phyloP scores from a whole-genome alignment of 805 yeast genomes.

The Ogataea corticis region DNA sequence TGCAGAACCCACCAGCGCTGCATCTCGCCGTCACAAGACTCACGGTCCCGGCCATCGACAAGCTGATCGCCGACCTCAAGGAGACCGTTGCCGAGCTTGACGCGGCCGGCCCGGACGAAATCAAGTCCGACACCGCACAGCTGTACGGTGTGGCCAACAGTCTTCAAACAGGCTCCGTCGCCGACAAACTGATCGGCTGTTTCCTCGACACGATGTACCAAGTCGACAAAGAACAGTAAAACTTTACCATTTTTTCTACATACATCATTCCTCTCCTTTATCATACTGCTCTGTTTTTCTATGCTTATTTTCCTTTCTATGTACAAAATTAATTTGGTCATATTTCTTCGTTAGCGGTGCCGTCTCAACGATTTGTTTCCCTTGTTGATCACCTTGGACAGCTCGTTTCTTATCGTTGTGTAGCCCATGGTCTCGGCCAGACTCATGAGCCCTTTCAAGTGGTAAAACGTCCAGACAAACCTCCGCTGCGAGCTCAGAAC shows the following conservation, averaged over 20 bases:
- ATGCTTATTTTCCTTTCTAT: background rate
- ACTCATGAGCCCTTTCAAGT: conserved; percentile 42
- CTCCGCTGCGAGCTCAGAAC: conserved; percentile 65
- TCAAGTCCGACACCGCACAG: conserved; percentile 71
- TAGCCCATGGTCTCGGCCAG: conserved; percentile 48
- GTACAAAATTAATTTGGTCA: background rate
- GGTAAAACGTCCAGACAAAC: conserved; percentile 65
- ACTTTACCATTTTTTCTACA: background rate
- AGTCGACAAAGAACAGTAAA: conserved; percentile 21
- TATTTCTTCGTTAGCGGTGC: background rate
- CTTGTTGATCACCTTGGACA: conserved; percentile 24
- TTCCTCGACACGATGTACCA: conserved; percentile 83
- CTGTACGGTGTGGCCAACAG: conserved; percentile 96
- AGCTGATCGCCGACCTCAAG: conserved; percentile 54
- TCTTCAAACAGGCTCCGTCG: conserved; percentile 78
- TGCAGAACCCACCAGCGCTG: conserved; percentile 88
- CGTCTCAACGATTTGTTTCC: conserved; percentile 20
- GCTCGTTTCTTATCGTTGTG: conserved; percentile 31
- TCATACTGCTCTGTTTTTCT: background rate
- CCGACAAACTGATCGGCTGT: conserved; percentile 73
- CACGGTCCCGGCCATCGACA: conserved; percentile 60
- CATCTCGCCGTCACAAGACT: conserved; percentile 86
- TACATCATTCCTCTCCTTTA: background rate
- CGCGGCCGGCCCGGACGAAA: conserved; percentile 18
- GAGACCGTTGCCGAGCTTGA: conserved; percentile 43